Evolutionary conservation across 1,139 yeast species (phyloP), one percentile per base, ranked within the genome.

Genomic region (Suhomyces terraborum): DNA sequence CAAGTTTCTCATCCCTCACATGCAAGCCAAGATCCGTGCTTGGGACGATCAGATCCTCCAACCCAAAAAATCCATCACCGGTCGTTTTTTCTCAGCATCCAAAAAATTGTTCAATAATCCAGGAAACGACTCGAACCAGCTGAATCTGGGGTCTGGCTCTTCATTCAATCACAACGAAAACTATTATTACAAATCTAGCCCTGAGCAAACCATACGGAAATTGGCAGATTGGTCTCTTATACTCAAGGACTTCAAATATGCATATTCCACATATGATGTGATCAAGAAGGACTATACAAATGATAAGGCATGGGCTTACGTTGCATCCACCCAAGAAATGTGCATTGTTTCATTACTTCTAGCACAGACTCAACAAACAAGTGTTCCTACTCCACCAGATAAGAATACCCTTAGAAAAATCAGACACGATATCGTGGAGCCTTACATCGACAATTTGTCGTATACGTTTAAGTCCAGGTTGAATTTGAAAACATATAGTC

Each of bases 221-320:
- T 67, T 93, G 31, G 98, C 95, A 0, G 98, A 93, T 61, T 88
- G 95, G 88, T 82, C 93, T 6, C 79, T 93, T 53, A 87, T 93
- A 79, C 66, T 91, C 18, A 79, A 91, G 34, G 97, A 93, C 63
- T 93, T 86, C 69, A 84, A 84, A 58, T 83, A 82, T 48, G 94
- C 98, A 7, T 84, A 86, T 56, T 73, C 87, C 2, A 84, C 91
- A 0, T 93, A 93, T 59, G 98, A 93, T 47, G 61, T 88, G 43
- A 73, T 89, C 28, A 84, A 84, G 49, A 84, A 86, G 52, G 97
- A 91, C 58, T 84, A 83, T 52, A 73, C 80, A 26, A 78, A 77
- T 48, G 95, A 86, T 53, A 85, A 84, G 61, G 89, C 95, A 1
- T 88, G 95, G 91, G 67, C 75, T 4, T 84, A 88, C 54, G 75